A percentile compares a stretch with the other conserved stretches of the same genome.
Evolutionary conservation across 1,139 yeast genomes (phyloP).

Genomic region (Meyerozyma guilliermondii): DNA sequence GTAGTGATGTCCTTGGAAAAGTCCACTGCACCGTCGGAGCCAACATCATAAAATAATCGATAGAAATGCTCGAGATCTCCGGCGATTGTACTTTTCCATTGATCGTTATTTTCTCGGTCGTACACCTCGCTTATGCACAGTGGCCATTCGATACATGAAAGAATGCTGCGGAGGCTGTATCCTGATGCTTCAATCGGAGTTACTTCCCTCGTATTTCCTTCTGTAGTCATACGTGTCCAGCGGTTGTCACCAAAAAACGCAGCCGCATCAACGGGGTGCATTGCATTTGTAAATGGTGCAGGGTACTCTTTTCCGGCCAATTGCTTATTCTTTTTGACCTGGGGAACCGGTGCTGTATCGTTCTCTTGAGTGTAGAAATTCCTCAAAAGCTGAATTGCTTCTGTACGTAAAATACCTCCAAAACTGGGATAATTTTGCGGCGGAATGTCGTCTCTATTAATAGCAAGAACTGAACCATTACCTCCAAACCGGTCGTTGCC

Average conservation of each 20-base stretch:
- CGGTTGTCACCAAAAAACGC: constrained; percentile 45
- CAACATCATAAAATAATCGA: not conserved
- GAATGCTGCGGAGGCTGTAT: constrained; percentile 1
- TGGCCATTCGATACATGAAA: not conserved
- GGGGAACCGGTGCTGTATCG: constrained; percentile 77
- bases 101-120: not conserved
- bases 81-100: not conserved
- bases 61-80: constrained; percentile 1
- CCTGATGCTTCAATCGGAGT: constrained; percentile 2
- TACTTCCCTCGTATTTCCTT: not conserved
- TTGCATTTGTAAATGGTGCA: constrained; percentile 29
- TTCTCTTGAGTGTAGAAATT: constrained; percentile 84
- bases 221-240: constrained; percentile 4
- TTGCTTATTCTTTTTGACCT: constrained; percentile 69
- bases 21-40: not conserved
- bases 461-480: constrained; percentile 75
- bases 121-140: constrained; percentile 1
- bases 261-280: constrained; percentile 36
- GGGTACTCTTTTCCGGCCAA: constrained; percentile 67
- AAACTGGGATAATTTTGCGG: constrained; percentile 43
- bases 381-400: constrained; percentile 76
- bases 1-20: not conserved
- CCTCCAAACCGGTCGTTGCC: constrained; percentile 97
- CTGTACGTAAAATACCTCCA: constrained; percentile 78
- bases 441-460: constrained; percentile 43